Conservation (phyloP, 768 basidiomycete species). For the Holtermanniella nyarrowii region DNA sequence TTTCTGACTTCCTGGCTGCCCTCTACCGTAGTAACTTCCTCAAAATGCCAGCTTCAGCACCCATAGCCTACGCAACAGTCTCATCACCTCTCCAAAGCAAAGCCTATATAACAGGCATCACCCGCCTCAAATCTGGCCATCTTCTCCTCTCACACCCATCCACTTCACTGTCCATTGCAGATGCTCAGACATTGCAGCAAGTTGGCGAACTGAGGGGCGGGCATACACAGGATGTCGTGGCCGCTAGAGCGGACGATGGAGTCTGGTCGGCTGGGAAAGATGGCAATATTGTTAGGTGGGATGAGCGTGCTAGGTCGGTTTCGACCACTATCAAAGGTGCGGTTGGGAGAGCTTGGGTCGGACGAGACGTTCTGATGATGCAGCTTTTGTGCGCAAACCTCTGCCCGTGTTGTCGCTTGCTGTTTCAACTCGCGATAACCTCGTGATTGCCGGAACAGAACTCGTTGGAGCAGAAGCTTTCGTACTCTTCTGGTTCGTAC, state of each 20-base stretch:
- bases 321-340: conserved; percentile 34
- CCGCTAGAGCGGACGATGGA: conserved; percentile 16
- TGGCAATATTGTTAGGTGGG: conserved; percentile 35
- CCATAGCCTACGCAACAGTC: conserved; percentile 22
- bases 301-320: conserved; percentile 29
- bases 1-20: too few relatives aligned
- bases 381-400: conserved; percentile 29
- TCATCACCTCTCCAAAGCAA: conserved; percentile 11
- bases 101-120: conserved; percentile 36
- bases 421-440: conserved; percentile 40
- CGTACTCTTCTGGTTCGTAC: conserved; percentile 67
- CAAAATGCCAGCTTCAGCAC: neutral
- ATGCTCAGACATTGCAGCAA: conserved; percentile 30
- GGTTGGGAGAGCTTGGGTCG: neutral
- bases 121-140: conserved; percentile 24
- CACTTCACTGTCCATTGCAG: conserved; percentile 28
- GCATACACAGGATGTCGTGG: conserved; percentile 26
- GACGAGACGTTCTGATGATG: neutral
- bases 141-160: conserved; percentile 37
- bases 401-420: conserved; percentile 33
- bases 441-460: conserved; percentile 74
- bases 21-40: too few relatives aligned
- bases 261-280: conserved; percentile 36
- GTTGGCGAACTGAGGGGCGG: conserved; percentile 29
- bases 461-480: conserved; percentile 69